phyloP scores from a whole-genome alignment of 2,329 filamentous ascomycete genomes.

The Cylindrodendrum hubeiense region DNA sequence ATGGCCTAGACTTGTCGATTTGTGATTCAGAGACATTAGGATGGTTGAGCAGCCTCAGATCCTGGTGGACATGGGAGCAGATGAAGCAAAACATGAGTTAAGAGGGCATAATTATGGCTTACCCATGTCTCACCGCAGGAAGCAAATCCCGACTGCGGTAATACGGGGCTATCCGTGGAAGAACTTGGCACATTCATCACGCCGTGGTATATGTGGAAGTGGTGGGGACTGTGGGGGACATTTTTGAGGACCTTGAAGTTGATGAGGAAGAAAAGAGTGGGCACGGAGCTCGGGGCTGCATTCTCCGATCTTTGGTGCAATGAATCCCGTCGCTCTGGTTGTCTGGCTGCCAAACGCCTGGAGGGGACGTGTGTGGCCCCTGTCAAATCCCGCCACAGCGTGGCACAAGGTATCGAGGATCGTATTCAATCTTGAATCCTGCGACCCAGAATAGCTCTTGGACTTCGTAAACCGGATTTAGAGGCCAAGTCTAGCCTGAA shows the following conservation, averaged over 20 bases:
- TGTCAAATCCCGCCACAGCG: conserved; percentile 1
- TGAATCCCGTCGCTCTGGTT: background rate
- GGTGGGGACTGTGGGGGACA: background rate
- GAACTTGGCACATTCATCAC: background rate
- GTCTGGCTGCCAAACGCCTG: conserved; percentile 1
- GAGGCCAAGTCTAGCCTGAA: background rate
- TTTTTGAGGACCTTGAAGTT: conserved; percentile 5
- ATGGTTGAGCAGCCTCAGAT: background rate
- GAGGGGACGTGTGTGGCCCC: background rate
- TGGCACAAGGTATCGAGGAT: background rate
- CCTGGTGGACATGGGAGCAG: background rate
- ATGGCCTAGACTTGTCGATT: background rate
- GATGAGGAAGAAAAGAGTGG: conserved; percentile 18
- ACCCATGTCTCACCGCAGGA: background rate
- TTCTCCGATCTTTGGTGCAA: conserved; percentile 15
- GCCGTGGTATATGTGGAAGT: background rate
- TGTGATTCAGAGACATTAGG: background rate
- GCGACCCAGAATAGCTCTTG: background rate
- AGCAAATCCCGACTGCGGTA: background rate
- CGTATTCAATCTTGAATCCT: conserved; percentile 5
- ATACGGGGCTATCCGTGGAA: background rate
- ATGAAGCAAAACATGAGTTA: background rate
- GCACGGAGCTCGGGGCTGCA: conserved; percentile 20
- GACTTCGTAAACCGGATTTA: conserved; percentile 23
- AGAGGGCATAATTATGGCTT: background rate